A percentile compares a stretch with the other conserved stretches of the same genome.
Conservation (phyloP, 768 basidiomycete genomes). For the Serendipita sp. region DNA sequence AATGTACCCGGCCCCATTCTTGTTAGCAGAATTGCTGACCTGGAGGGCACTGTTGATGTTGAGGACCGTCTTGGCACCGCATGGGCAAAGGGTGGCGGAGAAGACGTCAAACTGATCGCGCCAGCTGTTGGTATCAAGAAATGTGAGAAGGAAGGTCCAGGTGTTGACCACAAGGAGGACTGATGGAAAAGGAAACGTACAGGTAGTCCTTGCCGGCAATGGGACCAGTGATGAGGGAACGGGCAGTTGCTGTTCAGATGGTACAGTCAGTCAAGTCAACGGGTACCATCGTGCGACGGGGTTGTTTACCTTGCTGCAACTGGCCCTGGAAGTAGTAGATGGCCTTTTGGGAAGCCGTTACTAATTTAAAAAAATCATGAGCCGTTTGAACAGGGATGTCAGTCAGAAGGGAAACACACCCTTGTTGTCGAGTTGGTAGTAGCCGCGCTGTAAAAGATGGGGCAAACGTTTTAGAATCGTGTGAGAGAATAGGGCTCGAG, state of each 20-base stretch:
- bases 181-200: background rate
- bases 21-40: background rate
- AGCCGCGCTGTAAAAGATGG: background rate
- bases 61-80: conserved; percentile 1
- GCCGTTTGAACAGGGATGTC: too few relatives aligned
- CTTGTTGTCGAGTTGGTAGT: background rate
- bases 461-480: background rate
- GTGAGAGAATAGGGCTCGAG: background rate
- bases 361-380: background rate
- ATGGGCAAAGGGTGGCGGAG: background rate
- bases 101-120: conserved; percentile 1
- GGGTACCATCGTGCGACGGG: background rate
- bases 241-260: background rate
- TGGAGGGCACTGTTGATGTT: background rate
- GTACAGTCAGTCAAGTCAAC: background rate
- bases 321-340: conserved; percentile 4
- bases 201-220: background rate
- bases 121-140: background rate
- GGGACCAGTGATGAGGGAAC: background rate
- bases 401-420: too few relatives aligned
- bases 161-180: background rate
- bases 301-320: background rate
- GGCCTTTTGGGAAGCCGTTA: background rate
- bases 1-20: background rate
- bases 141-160: too few relatives aligned